Conservation (phyloP, 768 basidiomycete genomes). For the Kwoniella europaea region DNA sequence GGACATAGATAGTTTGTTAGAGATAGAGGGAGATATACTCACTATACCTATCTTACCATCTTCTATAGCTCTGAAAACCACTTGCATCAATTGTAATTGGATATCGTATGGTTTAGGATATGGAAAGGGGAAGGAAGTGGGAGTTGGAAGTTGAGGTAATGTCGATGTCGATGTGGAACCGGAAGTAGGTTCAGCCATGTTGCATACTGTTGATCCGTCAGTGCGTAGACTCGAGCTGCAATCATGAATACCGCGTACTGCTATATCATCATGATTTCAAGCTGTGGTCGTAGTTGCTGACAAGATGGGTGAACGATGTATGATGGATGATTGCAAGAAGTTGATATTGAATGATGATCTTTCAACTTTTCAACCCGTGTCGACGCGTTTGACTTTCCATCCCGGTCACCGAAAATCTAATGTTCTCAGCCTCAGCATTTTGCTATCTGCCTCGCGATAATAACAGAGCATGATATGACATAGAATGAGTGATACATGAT, state of each 20-base stretch:
- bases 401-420: neutral
- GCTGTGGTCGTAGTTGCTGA: too few species aligned
- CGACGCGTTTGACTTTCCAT: conserved; percentile 8
- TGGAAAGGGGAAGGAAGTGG: conserved; percentile 77
- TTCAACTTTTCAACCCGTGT: neutral
- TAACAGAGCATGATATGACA: neutral
- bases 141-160: conserved; percentile 64
- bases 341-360: neutral
- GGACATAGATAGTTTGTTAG: too few species aligned
- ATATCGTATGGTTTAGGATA: conserved; percentile 81
- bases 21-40: neutral
- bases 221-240: too few species aligned
- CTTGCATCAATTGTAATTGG: conserved; percentile 84
- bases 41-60: conserved; percentile 74
- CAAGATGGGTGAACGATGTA: too few species aligned
- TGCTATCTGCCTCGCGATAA: neutral
- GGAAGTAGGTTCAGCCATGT: neutral
- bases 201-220: too few species aligned
- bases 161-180: neutral
- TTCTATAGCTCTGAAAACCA: conserved; percentile 81
- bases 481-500: neutral
- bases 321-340: too few species aligned
- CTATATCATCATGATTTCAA: too few species aligned
- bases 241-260: too few species aligned
- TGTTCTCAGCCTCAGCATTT: neutral